Evolutionary conservation across 768 basidiomycete genomes (phyloP), one percentile per base, ranked within the genome.

Genomic region (Nevesoporus exiguus): DNA sequence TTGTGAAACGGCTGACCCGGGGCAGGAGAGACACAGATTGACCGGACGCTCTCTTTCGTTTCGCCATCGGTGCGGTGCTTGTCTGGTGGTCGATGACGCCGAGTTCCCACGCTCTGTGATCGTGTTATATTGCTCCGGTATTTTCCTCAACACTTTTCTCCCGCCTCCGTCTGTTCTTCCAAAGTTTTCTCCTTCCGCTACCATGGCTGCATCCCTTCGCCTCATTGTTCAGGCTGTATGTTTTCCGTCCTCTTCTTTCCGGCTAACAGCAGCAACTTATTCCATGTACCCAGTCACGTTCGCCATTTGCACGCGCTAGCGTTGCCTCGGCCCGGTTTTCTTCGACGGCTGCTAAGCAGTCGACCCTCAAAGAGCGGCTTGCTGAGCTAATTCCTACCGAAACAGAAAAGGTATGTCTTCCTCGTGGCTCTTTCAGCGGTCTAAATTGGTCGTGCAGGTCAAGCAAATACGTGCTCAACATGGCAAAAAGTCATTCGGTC

Each of bases 401-500:
- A 68, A 81, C 55, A 70, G 79, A 57, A 75, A 77, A 64, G 67
- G 76, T 56, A 42, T 31, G n/a, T 19, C 33, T 42, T 21, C 21
- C 47, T 10, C 19, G 0, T 34, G 13, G 21, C 22, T 47, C 34
- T 34, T 46, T 14, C 33, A 29, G 46, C 24, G 6, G 25, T 46
- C 60, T 63, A 46, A 62, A 6, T 47, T 40, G 1, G 25, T 25
- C 29, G 11, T 62, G 90, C 62, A 91, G 89, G 90, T 92, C 58
- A 91, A 93, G 71, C 81, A 83, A 54, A 83, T 88, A 68, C 88
- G 91, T 66, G 83, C 84, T 53, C 83, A 82, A 66, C 88, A 98
- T 73, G 96, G 96, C 60, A 86, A 88, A 77, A 96, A 97, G 77
- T 71, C 89, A 14, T 95, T 98, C 65, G 95, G 96, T 34, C 90